phyloP scores from a whole-genome alignment of 192 early-diverging fungal species.

The Umbelopsis sp. region DNA sequence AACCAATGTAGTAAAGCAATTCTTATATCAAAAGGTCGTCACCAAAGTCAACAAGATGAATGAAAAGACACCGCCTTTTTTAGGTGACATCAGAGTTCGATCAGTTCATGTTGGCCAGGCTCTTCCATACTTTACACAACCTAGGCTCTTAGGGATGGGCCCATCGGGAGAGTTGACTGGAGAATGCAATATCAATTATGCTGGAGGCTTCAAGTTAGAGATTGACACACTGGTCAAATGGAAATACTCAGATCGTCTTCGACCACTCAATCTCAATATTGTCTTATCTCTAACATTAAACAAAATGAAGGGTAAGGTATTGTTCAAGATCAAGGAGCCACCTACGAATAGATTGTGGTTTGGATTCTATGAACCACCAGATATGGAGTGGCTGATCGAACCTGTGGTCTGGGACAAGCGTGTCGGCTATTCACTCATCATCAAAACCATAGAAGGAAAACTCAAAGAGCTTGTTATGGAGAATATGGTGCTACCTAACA shows the following conservation, averaged over 20 bases:
- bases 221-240: slow-evolving; percentile 61
- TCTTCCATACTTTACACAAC: slow-evolving; percentile 79
- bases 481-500: slow-evolving; percentile 84
- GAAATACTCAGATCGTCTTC: slow-evolving; percentile 47
- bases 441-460: slow-evolving; percentile 82
- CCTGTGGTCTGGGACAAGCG: slow-evolving; percentile 87
- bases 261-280: slow-evolving; percentile 72
- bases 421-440: slow-evolving; percentile 73
- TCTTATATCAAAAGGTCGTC: slow-evolving; percentile 68
- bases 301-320: slow-evolving; percentile 73
- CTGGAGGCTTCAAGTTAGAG: slow-evolving; percentile 76
- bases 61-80: slow-evolving; percentile 66
- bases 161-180: slow-evolving; percentile 69
- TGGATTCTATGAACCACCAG: slow-evolving; percentile 82
- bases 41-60: slow-evolving; percentile 69
- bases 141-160: slow-evolving; percentile 66
- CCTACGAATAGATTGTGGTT: slow-evolving; percentile 89
- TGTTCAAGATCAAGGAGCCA: slow-evolving; percentile 79
- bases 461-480: slow-evolving; percentile 83
- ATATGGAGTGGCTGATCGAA: slow-evolving; percentile 73
- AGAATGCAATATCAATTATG: slow-evolving; percentile 84
- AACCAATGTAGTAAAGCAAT: slow-evolving; percentile 59
- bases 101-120: slow-evolving; percentile 80
- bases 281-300: slow-evolving; percentile 79
- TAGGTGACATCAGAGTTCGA: slow-evolving; percentile 80